Conservation (phyloP, 2,329 filamentous ascomycete genomes). For the Fusarium chuoi region DNA sequence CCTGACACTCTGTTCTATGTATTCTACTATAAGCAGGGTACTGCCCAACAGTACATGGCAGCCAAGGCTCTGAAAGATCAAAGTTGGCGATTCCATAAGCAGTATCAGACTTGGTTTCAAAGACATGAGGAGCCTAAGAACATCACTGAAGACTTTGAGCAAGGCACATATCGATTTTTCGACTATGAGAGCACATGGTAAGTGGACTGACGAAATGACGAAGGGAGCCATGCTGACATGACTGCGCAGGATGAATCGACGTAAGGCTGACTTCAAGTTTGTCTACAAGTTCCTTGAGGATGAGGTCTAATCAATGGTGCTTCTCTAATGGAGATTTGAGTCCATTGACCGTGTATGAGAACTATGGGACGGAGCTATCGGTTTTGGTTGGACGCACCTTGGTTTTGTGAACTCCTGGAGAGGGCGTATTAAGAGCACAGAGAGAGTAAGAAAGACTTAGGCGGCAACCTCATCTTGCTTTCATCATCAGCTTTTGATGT, state of each 20-base stretch:
- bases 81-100: slow-evolving; percentile 99
- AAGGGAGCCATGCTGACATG: slow-evolving; percentile 27
- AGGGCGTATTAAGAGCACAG: slow-evolving; percentile 19
- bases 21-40: slow-evolving; percentile 98
- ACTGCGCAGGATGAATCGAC: slow-evolving; percentile 87
- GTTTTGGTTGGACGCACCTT: slow-evolving; percentile 32
- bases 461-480: slow-evolving; percentile 23
- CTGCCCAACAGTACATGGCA: slow-evolving; percentile 93
- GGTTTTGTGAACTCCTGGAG: slow-evolving; percentile 29
- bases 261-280: slow-evolving; percentile 98
- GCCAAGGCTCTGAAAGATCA: slow-evolving; percentile 98
- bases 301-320: slow-evolving; percentile 68
- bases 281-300: slow-evolving; percentile 98
- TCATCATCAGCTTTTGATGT: slow-evolving; percentile 21
- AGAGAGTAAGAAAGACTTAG: slow-evolving; percentile 13
- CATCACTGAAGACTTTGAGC: slow-evolving; percentile 98
- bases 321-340: background rate
- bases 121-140: slow-evolving; percentile 97
- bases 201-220: slow-evolving; percentile 48
- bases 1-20: slow-evolving; percentile 98
- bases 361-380: slow-evolving; percentile 29
- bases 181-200: slow-evolving; percentile 99
- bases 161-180: slow-evolving; percentile 98
- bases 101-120: slow-evolving; percentile 99
- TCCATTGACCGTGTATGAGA: slow-evolving; percentile 17